Conservation (phyloP, 2,329 filamentous ascomycete species). For the Annulohypoxylon truncatum region DNA sequence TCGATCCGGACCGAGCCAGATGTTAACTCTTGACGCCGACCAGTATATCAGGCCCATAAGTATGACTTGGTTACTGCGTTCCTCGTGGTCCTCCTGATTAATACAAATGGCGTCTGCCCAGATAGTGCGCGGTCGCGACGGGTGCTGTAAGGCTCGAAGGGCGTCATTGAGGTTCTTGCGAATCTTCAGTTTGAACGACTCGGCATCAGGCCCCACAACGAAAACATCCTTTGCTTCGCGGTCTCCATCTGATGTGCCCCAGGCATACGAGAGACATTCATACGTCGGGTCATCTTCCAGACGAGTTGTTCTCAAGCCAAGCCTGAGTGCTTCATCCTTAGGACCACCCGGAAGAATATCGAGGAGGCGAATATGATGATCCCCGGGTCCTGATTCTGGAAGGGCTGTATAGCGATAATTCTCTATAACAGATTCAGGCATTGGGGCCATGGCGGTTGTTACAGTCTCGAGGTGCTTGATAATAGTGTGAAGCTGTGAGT, state of each 20-base stretch:
- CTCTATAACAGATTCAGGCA: background rate
- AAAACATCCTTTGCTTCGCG: background rate
- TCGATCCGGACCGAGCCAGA: slow-evolving; percentile 4
- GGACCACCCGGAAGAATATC: slow-evolving; percentile 1
- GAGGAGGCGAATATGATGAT: slow-evolving; percentile 3
- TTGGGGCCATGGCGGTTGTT: background rate
- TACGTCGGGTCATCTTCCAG: slow-evolving; percentile 1
- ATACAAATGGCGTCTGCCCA: slow-evolving; percentile 13
- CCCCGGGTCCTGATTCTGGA: background rate
- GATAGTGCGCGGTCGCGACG: background rate
- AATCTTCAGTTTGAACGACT: background rate
- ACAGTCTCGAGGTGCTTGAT: background rate
- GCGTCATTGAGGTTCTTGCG: slow-evolving; percentile 9
- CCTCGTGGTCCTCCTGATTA: slow-evolving; percentile 2
- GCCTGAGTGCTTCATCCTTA: background rate
- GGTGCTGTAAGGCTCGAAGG: background rate
- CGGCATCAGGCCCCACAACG: background rate
- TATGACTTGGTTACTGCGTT: slow-evolving; percentile 3
- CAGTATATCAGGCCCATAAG: slow-evolving; percentile 8
- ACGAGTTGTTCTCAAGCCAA: background rate
- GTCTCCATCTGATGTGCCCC: background rate
- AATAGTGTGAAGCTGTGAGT: background rate
- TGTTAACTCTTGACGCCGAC: slow-evolving; percentile 3
- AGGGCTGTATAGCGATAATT: background rate
- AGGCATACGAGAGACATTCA: slow-evolving; percentile 11